Percentiles rank a stretch among this genome's conserved stretches.
Conservation (phyloP, 1,284 basidiomycete species). For the Salmacisia buchloeana region DNA sequence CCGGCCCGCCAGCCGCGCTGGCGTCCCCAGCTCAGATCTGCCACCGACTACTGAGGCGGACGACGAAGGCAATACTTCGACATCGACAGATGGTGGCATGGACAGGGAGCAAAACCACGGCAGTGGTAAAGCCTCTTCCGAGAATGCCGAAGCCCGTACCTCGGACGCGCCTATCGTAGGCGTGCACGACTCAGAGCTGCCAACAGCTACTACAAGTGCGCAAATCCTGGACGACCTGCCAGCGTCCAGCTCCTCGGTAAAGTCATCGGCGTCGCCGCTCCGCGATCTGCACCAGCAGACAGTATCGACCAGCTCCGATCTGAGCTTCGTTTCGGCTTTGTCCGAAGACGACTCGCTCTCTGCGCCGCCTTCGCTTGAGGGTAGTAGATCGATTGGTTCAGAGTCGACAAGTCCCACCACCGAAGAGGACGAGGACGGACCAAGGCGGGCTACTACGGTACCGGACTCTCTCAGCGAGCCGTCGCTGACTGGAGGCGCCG, state of each 20-base stretch:
- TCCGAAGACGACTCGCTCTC: neutral
- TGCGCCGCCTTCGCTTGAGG: neutral
- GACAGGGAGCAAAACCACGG: constrained; percentile 23
- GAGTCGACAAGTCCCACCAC: constrained; percentile 4
- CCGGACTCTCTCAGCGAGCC: too few species aligned
- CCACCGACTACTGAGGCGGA: constrained; percentile 8
- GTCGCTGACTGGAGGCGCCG: too few species aligned
- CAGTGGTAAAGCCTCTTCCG: neutral
- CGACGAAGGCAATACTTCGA: constrained; percentile 36
- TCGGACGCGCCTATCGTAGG: neutral
- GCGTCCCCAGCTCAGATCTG: neutral
- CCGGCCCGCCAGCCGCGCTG: neutral
- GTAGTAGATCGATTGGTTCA: neutral
- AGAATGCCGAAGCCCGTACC: neutral
- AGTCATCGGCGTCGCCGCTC: neutral
- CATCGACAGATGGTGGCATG: constrained; percentile 50
- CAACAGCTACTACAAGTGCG: neutral
- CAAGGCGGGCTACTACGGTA: too few species aligned
- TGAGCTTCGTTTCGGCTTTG: neutral
- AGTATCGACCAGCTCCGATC: neutral
- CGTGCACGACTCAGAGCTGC: neutral
- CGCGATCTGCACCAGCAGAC: neutral
- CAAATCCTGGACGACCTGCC: neutral
- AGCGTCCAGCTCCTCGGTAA: neutral
- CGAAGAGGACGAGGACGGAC: neutral